Conservation (phyloP, 2,329 filamentous ascomycete genomes). For the Arthrobotrys conoides region DNA sequence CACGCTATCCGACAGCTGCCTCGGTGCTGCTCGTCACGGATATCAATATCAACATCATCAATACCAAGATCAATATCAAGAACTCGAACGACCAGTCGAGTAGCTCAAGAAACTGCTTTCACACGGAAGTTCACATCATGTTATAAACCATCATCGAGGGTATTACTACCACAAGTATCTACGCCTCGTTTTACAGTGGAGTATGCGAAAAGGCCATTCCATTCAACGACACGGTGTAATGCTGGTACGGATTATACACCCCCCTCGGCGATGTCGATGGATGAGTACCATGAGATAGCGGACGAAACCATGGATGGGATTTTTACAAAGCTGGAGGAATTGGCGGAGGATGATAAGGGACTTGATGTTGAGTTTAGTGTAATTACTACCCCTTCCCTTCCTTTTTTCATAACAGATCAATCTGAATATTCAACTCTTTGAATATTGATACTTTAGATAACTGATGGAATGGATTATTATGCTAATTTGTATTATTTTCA, state of each 20-base stretch:
- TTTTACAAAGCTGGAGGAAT: constrained; percentile 76
- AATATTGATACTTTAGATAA: no score
- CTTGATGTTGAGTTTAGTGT: constrained; percentile 92
- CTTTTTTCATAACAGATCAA: not conserved
- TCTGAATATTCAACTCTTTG: no score
- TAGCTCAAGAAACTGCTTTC: not conserved
- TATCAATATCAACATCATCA: not conserved
- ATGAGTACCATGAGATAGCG: constrained; percentile 60
- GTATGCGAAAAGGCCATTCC: not conserved
- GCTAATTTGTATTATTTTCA: not conserved
- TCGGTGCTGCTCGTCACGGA: constrained; percentile 31
- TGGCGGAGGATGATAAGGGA: constrained; percentile 75
- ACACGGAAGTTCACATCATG: constrained; percentile 15
- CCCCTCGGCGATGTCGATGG: constrained; percentile 31
- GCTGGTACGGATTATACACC: constrained; percentile 28
- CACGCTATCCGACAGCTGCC: constrained; percentile 22
- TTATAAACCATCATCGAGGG: not conserved
- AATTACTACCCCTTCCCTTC: constrained; percentile 66
- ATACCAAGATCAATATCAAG: not conserved
- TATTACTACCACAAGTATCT: no score
- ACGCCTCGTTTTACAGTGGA: not conserved
- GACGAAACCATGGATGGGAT: constrained; percentile 69
- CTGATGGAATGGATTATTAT: no score
- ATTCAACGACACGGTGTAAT: not conserved
- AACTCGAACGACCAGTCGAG: not conserved